phyloP scores from a whole-genome alignment of 495 filamentous ascomycete genomes.

The Rostrohypoxylon terebratum region DNA sequence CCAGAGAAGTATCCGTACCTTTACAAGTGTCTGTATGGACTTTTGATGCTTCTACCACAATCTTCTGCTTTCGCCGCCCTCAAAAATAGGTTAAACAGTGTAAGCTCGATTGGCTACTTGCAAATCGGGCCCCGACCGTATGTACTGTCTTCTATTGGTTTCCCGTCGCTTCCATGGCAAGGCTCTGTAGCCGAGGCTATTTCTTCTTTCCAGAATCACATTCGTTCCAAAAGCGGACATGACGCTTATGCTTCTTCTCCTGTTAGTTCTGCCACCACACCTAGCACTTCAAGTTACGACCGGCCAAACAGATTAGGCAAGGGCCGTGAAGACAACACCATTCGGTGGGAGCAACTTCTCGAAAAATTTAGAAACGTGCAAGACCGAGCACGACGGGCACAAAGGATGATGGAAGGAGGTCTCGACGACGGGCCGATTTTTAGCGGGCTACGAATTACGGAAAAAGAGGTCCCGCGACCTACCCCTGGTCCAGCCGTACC shows the following conservation, averaged over 20 bases:
- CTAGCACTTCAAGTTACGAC: slow-evolving; percentile 71
- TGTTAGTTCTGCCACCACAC: slow-evolving; percentile 61
- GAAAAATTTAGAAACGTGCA: slow-evolving; percentile 94
- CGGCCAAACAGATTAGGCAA: slow-evolving; percentile 81
- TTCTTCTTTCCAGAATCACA: slow-evolving; percentile 48
- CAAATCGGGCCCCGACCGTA: slow-evolving; percentile 87
- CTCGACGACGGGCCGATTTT: slow-evolving; percentile 56
- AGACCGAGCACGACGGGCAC: slow-evolving; percentile 72
- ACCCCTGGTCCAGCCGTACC: slow-evolving; percentile 52
- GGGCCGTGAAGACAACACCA: slow-evolving; percentile 81
- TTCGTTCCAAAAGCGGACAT: slow-evolving; percentile 44
- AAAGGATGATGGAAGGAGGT: slow-evolving; percentile 52
- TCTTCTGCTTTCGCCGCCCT: slow-evolving; percentile 96
- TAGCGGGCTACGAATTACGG: slow-evolving; percentile 58
- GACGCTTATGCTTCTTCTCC: slow-evolving; percentile 46
- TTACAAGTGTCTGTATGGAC: slow-evolving; percentile 97
- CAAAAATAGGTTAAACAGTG: slow-evolving; percentile 96
- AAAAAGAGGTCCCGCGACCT: slow-evolving; percentile 52
- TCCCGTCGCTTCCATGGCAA: slow-evolving; percentile 51
- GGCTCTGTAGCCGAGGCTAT: slow-evolving; percentile 56
- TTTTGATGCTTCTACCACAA: slow-evolving; percentile 97
- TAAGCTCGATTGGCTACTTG: slow-evolving; percentile 95
- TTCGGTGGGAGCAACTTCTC: slow-evolving; percentile 93
- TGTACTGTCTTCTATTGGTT: slow-evolving; percentile 54
- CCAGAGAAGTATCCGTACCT: slow-evolving; percentile 95